Base-by-base conservation (phyloP, 2,329 filamentous ascomycete genomes). In the Hypomyces rosellus region DNA sequence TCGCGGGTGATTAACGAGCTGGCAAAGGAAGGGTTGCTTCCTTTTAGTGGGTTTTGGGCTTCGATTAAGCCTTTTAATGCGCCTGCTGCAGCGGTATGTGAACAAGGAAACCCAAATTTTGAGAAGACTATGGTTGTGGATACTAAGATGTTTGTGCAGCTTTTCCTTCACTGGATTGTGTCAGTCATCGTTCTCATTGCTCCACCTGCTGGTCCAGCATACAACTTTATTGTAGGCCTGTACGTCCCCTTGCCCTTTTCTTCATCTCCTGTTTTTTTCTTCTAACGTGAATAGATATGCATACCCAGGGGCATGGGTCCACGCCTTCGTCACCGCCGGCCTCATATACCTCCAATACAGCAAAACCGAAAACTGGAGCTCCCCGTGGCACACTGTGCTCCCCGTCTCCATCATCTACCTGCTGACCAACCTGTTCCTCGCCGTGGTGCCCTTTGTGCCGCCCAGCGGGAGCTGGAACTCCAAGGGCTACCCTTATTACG, bases 21-120 rank as follows among this genome's bases (percentile, higher is more conserved):
- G 41, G 85, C 80, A 1, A 86, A 85, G 59, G 85, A 89, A 59
- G 84, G 84, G 0, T 69, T 88, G 5, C 60, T 88, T 13, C 85
- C 85, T 0, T 85, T 76, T 49, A 81, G 80, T 53, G 73, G 74
- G 2, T 78, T 88, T 62, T 88, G 81, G 80, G 84, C 84, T 0
- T 86, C 82, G 3, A 84, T 82, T 59, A 80, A 77, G 65, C 85
- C 85, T 0, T 85, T 82, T 54, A 81, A 83, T 50, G 76, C 85
- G 0, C 85, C 84, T 0, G 74, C 80, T n/a, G 70, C 80, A 6
- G 68, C 75, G 11, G 71, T 74, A 65, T 59, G 68, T 42, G 13
- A n/a, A 22, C 9, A 14, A 22, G 2, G 15, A 11, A 20, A 20
- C 3, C 20, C 20, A 3, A 3, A 20, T 3, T 20, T 42, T 22